A percentile compares a stretch with the other conserved stretches of the same genome.
Evolutionary conservation across 1,284 basidiomycete species (phyloP).

Genomic region (Rhodofomes roseus): DNA sequence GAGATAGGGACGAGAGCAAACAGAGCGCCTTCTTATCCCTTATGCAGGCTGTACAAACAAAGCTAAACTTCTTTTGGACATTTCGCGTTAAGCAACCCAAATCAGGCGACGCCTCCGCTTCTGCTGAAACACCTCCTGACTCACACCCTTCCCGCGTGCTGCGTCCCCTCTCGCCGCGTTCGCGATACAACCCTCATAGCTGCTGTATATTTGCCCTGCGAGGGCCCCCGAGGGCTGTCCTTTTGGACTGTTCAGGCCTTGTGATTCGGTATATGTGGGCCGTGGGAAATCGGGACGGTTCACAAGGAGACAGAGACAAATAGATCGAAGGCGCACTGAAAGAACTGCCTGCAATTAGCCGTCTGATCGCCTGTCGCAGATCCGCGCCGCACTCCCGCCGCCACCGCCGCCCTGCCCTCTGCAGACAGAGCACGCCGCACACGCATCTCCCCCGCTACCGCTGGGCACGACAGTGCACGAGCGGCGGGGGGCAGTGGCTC

Average conservation of each 20-base stretch:
- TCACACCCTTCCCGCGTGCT: not conserved
- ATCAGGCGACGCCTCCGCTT: slow-evolving; percentile 19
- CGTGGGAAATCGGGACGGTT: slow-evolving; percentile 19
- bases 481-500: not conserved
- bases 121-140: slow-evolving; percentile 14
- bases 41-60: slow-evolving; percentile 47
- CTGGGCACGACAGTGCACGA: not conserved
- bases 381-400: slow-evolving; percentile 4
- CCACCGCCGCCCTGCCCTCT: not conserved
- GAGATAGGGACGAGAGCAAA: slow-evolving; percentile 30
- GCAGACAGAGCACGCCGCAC: not conserved
- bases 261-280: slow-evolving; percentile 2
- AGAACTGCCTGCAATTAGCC: slow-evolving; percentile 2
- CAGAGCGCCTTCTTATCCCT: slow-evolving; percentile 43
- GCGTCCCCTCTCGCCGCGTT: not conserved
- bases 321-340: slow-evolving; percentile 16
- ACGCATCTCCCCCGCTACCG: not conserved
- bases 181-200: not conserved
- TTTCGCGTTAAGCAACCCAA: slow-evolving; percentile 20
- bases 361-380: slow-evolving; percentile 4
- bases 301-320: slow-evolving; percentile 23
- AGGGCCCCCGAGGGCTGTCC: not conserved
- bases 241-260: not conserved
- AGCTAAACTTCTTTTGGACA: slow-evolving; percentile 31
- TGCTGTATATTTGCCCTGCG: not conserved